Conservation (phyloP, 2,329 filamentous ascomycete genomes). For the Talaromyces rugulosus region DNA sequence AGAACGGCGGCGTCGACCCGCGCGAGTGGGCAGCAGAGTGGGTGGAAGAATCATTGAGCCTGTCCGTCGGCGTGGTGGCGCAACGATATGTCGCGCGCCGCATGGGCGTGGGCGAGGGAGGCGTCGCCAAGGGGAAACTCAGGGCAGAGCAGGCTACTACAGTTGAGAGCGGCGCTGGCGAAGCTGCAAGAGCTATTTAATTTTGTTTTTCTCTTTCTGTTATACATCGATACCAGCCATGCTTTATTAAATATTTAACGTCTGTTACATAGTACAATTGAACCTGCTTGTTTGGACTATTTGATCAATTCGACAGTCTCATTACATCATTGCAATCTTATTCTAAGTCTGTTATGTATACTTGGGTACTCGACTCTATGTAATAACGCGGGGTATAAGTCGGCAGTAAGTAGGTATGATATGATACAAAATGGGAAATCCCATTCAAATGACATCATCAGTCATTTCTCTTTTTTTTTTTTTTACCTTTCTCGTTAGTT, state of each 20-base stretch:
- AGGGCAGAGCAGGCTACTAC: conserved; percentile 50
- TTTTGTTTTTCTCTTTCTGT: not conserved
- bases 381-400: not conserved
- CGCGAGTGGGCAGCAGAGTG: conserved; percentile 97
- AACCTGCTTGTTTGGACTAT: not conserved
- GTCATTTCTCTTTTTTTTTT: not conserved
- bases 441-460: not conserved
- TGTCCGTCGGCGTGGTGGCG: conserved; percentile 79
- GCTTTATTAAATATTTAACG: not conserved
- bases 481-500: conserved; percentile 17
- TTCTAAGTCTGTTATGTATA: not conserved
- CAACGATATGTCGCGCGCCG: conserved; percentile 91
- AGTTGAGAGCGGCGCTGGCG: conserved; percentile 56
- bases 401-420: not conserved
- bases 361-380: not conserved
- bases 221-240: not conserved
- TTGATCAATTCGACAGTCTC: not conserved
- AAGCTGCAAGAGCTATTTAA: conserved; percentile 52
- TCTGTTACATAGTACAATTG: not conserved
- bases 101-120: conserved; percentile 93
- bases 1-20: conserved; percentile 73
- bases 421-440: not conserved
- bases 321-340: too few relatives aligned
- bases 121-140: conserved; percentile 53
- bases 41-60: conserved; percentile 79